Base-by-base conservation (phyloP, 202 grass and related monocot genomes). In the Panicum virgatum region DNA sequence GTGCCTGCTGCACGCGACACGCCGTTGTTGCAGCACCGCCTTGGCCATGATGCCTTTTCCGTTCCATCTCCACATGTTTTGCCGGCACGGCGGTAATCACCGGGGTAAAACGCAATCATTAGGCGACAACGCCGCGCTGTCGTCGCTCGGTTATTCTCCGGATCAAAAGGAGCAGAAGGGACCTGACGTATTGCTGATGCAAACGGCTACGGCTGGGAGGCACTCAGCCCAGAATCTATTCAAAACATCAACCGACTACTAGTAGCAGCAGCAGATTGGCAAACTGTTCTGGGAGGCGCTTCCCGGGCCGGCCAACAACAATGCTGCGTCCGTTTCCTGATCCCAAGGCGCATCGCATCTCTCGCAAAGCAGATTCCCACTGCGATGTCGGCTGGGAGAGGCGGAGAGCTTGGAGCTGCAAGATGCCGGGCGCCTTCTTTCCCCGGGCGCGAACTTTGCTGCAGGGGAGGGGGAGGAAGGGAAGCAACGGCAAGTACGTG, bases 261-360 rank as follows among this genome's bases (percentile, higher is more conserved):
- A 15, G 46, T 53, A 22, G 63, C 16, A 11, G 32, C 13, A 72
- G 44, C n/a, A 48, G 70, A 5, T 13, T 10, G 38, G 9, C 66
- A n/a, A n/a, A 70, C 72, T 46, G 56, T 64, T 70, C 27, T 62
- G 39, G 16, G 8, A 65, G 5, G 59, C 18, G 59, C 18, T 12
- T 43, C 10, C 69, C n/a, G 10, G 27, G 14, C 27, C 38, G 37
- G 15, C 16, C 7, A 58, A 16, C 80, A 83, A 16, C 80, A 83
- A 39, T 39, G 44, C 26, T 16, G 14, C 5, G 66, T 37, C 54
- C 19, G 13, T 39, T 12, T 13, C 50, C 52, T 48, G 88, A 90
- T 90, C 88, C 88, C 80, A 37, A 90, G 62, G 75, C 51, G 40
- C 59, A 79, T 73, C 43, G 42, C 88, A 39, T 86, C 73, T 12